These are phyloP conservation scores for Sugiyamaella boreocaroliniensis DNA, from an alignment of 805 yeast genomes.

Conservation along the genomic window DNA sequence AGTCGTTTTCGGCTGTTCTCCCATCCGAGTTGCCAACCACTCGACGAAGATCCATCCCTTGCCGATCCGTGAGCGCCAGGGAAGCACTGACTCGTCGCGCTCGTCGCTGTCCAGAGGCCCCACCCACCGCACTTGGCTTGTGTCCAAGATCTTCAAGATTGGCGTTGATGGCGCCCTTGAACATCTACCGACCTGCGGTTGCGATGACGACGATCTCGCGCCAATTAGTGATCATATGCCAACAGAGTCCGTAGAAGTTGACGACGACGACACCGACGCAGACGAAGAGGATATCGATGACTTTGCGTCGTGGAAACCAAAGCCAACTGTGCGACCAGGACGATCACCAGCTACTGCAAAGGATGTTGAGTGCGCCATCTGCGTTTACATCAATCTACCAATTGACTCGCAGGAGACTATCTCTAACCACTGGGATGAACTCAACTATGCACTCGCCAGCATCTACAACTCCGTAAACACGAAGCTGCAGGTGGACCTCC, in stretches of 20 bases:
- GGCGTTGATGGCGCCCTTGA: constrained; percentile 5
- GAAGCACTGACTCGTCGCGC: background rate
- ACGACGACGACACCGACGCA: background rate
- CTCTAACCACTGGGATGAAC: constrained; percentile 25
- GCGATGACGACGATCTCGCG: background rate
- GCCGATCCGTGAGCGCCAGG: constrained; percentile 4
- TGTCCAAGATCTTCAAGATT: constrained; percentile 22
- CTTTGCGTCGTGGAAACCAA: constrained; percentile 9
- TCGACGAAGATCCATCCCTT: constrained; percentile 23
- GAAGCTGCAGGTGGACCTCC: constrained; percentile 14
- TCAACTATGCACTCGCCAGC: constrained; percentile 12
- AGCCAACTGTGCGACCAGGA: background rate
- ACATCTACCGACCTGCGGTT: background rate
- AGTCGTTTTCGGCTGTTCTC: constrained; percentile 22
- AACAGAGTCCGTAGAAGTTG: background rate
- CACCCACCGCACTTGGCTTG: constrained; percentile 12
- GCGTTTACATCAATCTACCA: constrained; percentile 15
- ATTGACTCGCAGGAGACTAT: constrained; percentile 11
- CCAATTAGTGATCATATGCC: background rate
- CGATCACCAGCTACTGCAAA: constrained; percentile 1
- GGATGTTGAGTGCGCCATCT: constrained; percentile 18
- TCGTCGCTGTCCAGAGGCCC: background rate
- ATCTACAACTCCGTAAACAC: background rate
- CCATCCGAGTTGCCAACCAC: constrained; percentile 15
- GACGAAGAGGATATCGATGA: background rate